Evolutionary conservation across 1,284 basidiomycete genomes (phyloP), one percentile per base, ranked within the genome.

Genomic region (Cronartium quercuum): DNA sequence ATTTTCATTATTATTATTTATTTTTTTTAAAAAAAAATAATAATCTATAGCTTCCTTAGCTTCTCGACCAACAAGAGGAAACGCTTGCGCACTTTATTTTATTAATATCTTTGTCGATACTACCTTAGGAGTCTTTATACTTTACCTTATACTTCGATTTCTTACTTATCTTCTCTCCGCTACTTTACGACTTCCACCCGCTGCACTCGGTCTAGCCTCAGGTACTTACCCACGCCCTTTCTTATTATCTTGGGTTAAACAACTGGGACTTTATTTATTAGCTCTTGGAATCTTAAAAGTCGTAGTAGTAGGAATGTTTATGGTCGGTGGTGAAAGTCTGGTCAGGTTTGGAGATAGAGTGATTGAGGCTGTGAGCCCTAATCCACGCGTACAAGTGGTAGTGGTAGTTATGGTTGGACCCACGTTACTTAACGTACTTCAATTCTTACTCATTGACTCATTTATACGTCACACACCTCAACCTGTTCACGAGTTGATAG

Each of bases 31-130:
- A 29, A 29, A 93, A 29, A 29, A 29, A 29, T 80, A 89, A 91
- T 18, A 86, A 89, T 13, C 77, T 65, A 68, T 24, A 42, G 77
- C 67, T 61, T 38, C 70, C 6, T 40, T 65, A 38, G 65, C 60
- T 35, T 64, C 40, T 51, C 55, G 71, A 24, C 69, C 58, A n/a
- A 63, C 68, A 15, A 65, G 47, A 24, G 62, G 74, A 55, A 68
- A 66, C 65, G 79, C 81, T 2, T 81, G 80, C 77, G 79, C 79
- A 13, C 77, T 82, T 76, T 97, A 98, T 83, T 96, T 97, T 81
- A 87, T 97, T 75, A 95, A 98, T 81, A 91, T 98, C 71, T 84
- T 95, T 41, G 85, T 98, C 76, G 95, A 98, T 83, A 97, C 94
- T 21, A 97, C 94, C 0, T 83, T 95, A 70, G 94, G 94, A 77